Percentiles rank a stretch among this genome's conserved stretches.
Conservation (phyloP, 2,329 filamentous ascomycete genomes). For the Colletotrichum plurivorum region DNA sequence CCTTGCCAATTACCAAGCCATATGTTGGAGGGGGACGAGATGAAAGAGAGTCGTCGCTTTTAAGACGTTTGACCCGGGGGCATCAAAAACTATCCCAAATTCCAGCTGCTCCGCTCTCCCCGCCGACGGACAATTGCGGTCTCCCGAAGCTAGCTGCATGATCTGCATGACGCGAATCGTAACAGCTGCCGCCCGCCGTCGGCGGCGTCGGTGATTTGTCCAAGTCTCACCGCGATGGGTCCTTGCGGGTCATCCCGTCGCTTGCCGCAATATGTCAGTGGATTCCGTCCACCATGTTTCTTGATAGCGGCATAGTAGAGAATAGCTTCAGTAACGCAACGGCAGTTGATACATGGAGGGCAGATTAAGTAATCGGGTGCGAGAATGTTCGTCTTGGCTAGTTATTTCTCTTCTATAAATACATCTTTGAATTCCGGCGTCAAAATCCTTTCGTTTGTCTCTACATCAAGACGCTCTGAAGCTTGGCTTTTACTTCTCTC, state of each 20-base stretch:
- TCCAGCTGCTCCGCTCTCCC: neutral
- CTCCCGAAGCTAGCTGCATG: constrained; percentile 18
- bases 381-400: too few species aligned
- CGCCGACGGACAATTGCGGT: constrained; percentile 2
- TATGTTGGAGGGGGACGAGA: neutral
- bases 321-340: too few species aligned
- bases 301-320: neutral
- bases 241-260: neutral
- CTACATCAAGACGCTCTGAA: neutral
- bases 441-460: too few species aligned
- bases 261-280: neutral
- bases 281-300: neutral
- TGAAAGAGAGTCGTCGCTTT: constrained; percentile 1
- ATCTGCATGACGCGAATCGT: constrained; percentile 25
- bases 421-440: too few species aligned
- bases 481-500: neutral
- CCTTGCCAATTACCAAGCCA: neutral
- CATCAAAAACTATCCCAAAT: constrained; percentile 22
- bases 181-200: neutral
- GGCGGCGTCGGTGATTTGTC: neutral
- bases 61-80: constrained; percentile 3
- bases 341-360: too few species aligned
- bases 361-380: too few species aligned
- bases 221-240: neutral
- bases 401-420: too few species aligned